phyloP scores from a whole-genome alignment of 805 yeast genomes.

The Schwanniomyces sp. region DNA sequence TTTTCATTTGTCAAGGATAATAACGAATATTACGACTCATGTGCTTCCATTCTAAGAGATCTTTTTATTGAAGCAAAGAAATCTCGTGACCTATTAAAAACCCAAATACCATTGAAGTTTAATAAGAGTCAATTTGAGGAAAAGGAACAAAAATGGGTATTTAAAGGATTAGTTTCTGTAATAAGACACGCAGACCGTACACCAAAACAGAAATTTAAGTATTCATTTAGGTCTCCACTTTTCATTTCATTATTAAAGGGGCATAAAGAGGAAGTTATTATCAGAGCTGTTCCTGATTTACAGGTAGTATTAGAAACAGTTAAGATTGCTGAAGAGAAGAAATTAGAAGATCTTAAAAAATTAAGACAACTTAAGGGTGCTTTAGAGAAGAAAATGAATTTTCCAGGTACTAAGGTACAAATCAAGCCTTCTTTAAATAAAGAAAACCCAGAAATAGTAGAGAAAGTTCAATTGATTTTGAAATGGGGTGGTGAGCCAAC shows the following conservation, averaged over 20 bases:
- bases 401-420: conserved; percentile 97
- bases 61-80: conserved; percentile 61
- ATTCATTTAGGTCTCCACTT: conserved; percentile 84
- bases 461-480: conserved; percentile 90
- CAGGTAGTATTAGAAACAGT: conserved; percentile 84
- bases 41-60: conserved; percentile 74
- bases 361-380: conserved; percentile 77
- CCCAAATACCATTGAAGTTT: conserved; percentile 33
- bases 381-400: conserved; percentile 79
- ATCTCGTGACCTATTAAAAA: conserved; percentile 38
- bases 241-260: conserved; percentile 88
- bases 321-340: conserved; percentile 72
- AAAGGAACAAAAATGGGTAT: conserved; percentile 89
- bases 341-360: conserved; percentile 79
- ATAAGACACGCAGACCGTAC: conserved; percentile 98
- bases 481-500: conserved; percentile 99
- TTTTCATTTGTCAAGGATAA: conserved; percentile 97
- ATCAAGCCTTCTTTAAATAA: conserved; percentile 79
- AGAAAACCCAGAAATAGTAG: conserved; percentile 66
- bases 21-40: conserved; percentile 76
- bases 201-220: conserved; percentile 96
- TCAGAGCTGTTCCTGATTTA: conserved; percentile 84
- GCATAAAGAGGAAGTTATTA: conserved; percentile 93
- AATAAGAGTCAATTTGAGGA: conserved; percentile 48
- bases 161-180: conserved; percentile 88